A percentile compares a stretch with the other conserved stretches of the same genome.
These are phyloP conservation scores for Oryza meridionalis DNA, from an alignment of 176 grass and related monocot genomes.

Conservation along the genomic window DNA sequence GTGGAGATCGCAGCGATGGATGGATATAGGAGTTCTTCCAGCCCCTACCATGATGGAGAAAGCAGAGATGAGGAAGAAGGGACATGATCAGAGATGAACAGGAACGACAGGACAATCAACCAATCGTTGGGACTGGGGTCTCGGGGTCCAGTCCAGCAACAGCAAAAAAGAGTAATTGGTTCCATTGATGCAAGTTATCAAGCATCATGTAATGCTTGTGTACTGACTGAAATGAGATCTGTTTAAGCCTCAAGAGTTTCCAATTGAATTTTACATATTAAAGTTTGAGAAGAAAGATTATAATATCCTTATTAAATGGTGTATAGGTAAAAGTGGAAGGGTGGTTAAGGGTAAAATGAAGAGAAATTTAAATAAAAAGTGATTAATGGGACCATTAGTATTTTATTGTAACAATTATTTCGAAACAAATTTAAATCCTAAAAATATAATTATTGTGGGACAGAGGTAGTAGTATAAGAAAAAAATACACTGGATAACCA, in stretches of 20 bases:
- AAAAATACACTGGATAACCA: too few species aligned
- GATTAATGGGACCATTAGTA: too few species aligned
- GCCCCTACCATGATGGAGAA: constrained; percentile 36
- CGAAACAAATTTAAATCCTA: too few species aligned
- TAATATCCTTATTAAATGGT: too few species aligned
- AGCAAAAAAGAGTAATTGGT: background rate
- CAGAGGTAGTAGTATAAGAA: too few species aligned
- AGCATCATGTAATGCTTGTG: background rate
- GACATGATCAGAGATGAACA: constrained; percentile 9
- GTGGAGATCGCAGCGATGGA: background rate
- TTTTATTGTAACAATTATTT: too few species aligned
- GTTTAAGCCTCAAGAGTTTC: background rate
- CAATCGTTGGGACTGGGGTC: background rate
- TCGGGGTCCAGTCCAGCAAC: constrained; percentile 1
- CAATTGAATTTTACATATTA: background rate
- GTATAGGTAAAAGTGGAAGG: too few species aligned
- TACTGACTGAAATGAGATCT: background rate
- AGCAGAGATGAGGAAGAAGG: background rate
- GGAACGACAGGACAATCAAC: background rate
- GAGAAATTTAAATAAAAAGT: too few species aligned
- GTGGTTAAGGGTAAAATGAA: too few species aligned
- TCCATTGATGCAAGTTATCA: background rate
- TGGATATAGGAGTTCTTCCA: background rate
- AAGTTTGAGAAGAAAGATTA: too few species aligned
- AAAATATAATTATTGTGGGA: too few species aligned